Evolutionary conservation across 1,284 basidiomycete species (phyloP), one percentile per base, ranked within the genome.

Genomic region (Wolfiporia cocos): DNA sequence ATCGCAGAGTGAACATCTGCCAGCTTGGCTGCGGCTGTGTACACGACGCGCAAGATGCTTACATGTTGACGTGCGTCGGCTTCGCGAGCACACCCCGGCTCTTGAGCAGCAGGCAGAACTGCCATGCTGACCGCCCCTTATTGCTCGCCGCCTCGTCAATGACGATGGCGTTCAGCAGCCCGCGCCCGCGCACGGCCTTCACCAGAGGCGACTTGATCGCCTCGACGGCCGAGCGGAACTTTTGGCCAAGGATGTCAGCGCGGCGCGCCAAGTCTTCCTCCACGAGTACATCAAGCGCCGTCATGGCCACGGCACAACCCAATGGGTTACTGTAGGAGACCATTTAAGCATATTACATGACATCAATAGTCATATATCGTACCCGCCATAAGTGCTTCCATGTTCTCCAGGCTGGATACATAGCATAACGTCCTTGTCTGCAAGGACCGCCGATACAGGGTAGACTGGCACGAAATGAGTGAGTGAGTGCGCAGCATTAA

Each of bases 391-490:
- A 0, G 95, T 98, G 54, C 86, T 91, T n/a, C 94, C 93, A 57
- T 98, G 96, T 68, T 97, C 93, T 48, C 95, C 94, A n/a, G 95
- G 92, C 50, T 84, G 75, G 62, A 99, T 95, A 68, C 86, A 90
- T 22, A 94, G 81, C 92, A 99, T 97, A 49, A 99, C 67, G 23
- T 92, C 86, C 49, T 81, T 78, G 65, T 92, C 83, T 5, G 92
- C 87, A 22, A 99, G 75, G 10, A 98, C 94, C 12, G 90, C 92
- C 29, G 92, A 96, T 17, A 99, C 94, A 36, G 96, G 95, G 66
- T 97, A 98, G 48, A 97, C 88, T 89, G 36, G 22, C 12, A 20
- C 28, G 11, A 38, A 34, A 3, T 22, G 29, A 17, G 36, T 45
- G 26, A 42, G 37, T 24, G 5, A 34, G 19, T 26, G 30, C 30